phyloP scores from a whole-genome alignment of 2,329 filamentous ascomycete genomes.

The Colletotrichum siamense region DNA sequence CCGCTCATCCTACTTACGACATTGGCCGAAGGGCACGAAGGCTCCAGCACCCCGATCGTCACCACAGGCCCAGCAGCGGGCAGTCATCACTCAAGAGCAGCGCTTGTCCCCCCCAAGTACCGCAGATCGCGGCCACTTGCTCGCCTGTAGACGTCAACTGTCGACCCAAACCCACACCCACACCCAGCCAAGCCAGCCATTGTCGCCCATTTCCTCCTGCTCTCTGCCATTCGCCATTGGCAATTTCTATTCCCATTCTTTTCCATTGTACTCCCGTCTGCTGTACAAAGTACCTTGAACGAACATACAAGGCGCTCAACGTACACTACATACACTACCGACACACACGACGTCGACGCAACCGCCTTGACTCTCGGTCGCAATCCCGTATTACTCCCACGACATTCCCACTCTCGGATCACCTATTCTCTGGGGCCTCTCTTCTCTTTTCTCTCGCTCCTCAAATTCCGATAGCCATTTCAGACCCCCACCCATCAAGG shows the following conservation, averaged over 20 bases:
- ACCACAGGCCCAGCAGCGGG: neutral
- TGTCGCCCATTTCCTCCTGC: neutral
- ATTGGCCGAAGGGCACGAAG: neutral
- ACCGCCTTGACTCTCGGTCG: conserved; percentile 1
- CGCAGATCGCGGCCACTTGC: conserved; percentile 11
- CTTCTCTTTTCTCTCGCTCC: conserved; percentile 15
- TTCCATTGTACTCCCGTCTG: neutral
- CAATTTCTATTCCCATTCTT: neutral
- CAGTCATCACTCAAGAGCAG: neutral
- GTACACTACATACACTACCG: neutral
- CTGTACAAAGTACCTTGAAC: neutral
- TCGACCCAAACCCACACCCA: conserved; percentile 9
- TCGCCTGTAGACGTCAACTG: conserved; percentile 12
- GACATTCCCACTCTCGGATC: conserved; percentile 11
- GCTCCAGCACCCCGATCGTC: neutral
- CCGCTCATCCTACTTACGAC: neutral
- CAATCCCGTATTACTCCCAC: conserved; percentile 22
- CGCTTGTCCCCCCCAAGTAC: neutral
- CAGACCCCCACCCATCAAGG: conserved; percentile 10
- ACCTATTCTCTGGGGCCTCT: conserved; percentile 16
- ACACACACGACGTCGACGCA: conserved; percentile 10
- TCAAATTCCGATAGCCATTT: conserved; percentile 19
- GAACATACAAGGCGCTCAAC: neutral
- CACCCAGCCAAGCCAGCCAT: conserved; percentile 11
- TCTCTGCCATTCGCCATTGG: neutral